Conservation (phyloP, 192 early-diverging fungal species). For the Phlyctochytrium planicorne region DNA sequence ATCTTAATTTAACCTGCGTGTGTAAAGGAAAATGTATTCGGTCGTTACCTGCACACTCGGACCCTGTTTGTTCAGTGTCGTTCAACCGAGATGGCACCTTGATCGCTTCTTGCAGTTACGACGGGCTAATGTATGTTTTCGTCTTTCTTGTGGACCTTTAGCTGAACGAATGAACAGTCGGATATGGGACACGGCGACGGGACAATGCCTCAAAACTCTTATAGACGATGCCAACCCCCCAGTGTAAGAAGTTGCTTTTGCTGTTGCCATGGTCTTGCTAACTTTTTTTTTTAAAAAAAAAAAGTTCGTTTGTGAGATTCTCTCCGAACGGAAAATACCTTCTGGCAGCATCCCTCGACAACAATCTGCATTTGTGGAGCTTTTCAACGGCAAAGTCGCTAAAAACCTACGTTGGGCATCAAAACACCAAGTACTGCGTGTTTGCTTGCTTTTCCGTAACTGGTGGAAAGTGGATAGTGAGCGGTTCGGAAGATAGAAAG, state of each 20-base stretch:
- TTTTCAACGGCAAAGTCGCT: slow-evolving; percentile 92
- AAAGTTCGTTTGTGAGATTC: slow-evolving; percentile 91
- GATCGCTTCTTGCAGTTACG: slow-evolving; percentile 92
- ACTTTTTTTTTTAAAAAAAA: background rate
- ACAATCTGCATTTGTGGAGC: slow-evolving; percentile 92
- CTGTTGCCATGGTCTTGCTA: background rate
- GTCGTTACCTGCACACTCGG: slow-evolving; percentile 89
- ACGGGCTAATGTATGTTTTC: slow-evolving; percentile 84
- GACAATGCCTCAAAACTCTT: slow-evolving; percentile 95
- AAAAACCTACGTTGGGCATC: slow-evolving; percentile 91
- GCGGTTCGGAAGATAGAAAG: slow-evolving; percentile 88
- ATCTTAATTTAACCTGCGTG: background rate
- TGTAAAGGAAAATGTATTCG: slow-evolving; percentile 88
- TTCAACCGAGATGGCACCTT: slow-evolving; percentile 97
- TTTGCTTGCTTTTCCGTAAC: slow-evolving; percentile 94
- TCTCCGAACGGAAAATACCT: slow-evolving; percentile 99
- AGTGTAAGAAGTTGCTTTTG: slow-evolving; percentile 60
- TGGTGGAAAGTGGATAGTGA: slow-evolving; percentile 93
- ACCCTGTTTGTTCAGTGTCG: slow-evolving; percentile 91
- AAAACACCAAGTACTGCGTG: slow-evolving; percentile 89
- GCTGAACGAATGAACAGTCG: slow-evolving; percentile 60
- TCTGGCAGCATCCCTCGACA: slow-evolving; percentile 90
- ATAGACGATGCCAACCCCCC: slow-evolving; percentile 94
- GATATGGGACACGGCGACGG: slow-evolving; percentile 98
- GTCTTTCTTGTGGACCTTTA: slow-evolving; percentile 15